These are phyloP conservation scores for Aspergillus floridensis DNA, from an alignment of 2,329 filamentous ascomycete species.

Conservation along the genomic window DNA sequence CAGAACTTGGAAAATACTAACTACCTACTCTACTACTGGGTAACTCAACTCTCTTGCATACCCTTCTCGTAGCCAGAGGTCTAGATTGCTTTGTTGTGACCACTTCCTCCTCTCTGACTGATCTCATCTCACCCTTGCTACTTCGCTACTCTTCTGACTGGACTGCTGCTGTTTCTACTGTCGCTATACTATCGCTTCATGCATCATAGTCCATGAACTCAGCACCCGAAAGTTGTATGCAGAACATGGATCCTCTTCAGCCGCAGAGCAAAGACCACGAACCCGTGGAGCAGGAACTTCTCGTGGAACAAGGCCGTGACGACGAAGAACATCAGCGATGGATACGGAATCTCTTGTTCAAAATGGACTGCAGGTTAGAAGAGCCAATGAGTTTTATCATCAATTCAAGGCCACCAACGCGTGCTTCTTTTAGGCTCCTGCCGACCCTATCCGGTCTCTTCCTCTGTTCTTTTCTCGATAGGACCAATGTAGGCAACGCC, in stretches of 20 bases:
- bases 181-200: too few species aligned
- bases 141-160: too few species aligned
- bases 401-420: not conserved
- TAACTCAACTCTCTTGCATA: too few species aligned
- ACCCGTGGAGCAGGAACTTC: not conserved
- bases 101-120: too few species aligned
- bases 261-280: not conserved
- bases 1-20: too few species aligned
- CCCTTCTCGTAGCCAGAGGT: too few species aligned
- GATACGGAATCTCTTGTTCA: conserved; percentile 50
- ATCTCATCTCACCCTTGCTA: too few species aligned
- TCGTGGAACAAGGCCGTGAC: not conserved
- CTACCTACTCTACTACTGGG: too few species aligned
- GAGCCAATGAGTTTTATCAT: not conserved
- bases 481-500: conserved; percentile 72
- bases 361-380: conserved; percentile 51
- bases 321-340: not conserved
- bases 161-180: too few species aligned
- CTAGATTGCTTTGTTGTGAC: too few species aligned
- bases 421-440: conserved; percentile 49
- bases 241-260: not conserved
- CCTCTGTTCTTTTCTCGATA: conserved; percentile 64
- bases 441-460: conserved; percentile 64
- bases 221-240: not conserved
- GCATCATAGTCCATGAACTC: too few species aligned